phyloP scores from a whole-genome alignment of 2,329 filamentous ascomycete species.

The Xylaria arbuscula region DNA sequence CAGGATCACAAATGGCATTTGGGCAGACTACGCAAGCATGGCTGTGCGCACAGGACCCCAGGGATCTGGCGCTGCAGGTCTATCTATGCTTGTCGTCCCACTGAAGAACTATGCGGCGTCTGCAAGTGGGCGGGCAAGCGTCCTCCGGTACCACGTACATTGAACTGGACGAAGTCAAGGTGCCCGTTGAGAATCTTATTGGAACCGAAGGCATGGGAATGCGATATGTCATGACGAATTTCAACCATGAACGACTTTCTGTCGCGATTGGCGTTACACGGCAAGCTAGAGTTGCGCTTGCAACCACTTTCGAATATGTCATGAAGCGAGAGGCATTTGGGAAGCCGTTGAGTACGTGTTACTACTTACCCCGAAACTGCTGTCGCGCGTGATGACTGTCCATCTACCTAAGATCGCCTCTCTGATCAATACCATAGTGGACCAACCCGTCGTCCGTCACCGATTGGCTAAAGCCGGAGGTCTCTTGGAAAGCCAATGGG shows the following conservation, averaged over 20 bases:
- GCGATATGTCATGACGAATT: slow-evolving; percentile 79
- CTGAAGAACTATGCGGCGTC: slow-evolving; percentile 74
- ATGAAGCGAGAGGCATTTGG: slow-evolving; percentile 55
- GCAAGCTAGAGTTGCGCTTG: slow-evolving; percentile 60
- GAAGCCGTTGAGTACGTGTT: slow-evolving; percentile 56
- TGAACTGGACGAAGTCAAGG: slow-evolving; percentile 78
- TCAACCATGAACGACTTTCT: slow-evolving; percentile 79
- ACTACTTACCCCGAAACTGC: neutral
- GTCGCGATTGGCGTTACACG: slow-evolving; percentile 74
- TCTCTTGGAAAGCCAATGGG: slow-evolving; percentile 74
- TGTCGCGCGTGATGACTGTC: neutral
- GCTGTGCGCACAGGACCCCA: slow-evolving; percentile 74
- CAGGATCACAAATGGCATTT: slow-evolving; percentile 77
- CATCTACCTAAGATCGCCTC: neutral
- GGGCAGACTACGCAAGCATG: slow-evolving; percentile 75
- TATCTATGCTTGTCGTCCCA: slow-evolving; percentile 76
- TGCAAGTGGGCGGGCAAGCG: slow-evolving; percentile 74
- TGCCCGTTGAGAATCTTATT: slow-evolving; percentile 76
- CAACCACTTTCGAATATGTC: slow-evolving; percentile 53
- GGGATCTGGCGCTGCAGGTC: slow-evolving; percentile 69
- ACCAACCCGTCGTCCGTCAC: slow-evolving; percentile 79
- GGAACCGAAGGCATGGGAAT: slow-evolving; percentile 77
- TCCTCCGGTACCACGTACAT: slow-evolving; percentile 79
- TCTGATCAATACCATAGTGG: slow-evolving; percentile 56
- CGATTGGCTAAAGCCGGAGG: slow-evolving; percentile 77